Evolutionary conservation across 306 rosid genomes (phyloP).

Genomic region (Quercus suber): DNA sequence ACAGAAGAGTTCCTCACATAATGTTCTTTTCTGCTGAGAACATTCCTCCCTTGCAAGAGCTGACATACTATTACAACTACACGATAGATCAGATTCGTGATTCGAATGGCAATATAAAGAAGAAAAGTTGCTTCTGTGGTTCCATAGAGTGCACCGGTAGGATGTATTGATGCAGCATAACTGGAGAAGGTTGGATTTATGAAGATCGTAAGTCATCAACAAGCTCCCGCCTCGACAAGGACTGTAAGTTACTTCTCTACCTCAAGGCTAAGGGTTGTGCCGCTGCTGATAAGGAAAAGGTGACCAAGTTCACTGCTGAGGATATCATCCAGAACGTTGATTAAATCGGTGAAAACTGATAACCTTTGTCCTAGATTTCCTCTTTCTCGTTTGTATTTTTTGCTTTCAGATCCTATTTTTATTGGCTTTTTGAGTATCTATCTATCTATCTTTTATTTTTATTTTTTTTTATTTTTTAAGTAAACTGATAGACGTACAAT

Average conservation of each 20-base stretch:
- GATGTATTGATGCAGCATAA: slow-evolving; percentile 59
- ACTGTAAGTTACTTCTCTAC: slow-evolving; percentile 74
- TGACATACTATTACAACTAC: slow-evolving; percentile 79
- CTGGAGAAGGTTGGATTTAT: neutral
- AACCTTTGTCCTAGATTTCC: too few relatives aligned
- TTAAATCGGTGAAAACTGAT: slow-evolving; percentile 17
- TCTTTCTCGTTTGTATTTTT: too few relatives aligned
- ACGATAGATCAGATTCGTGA: slow-evolving; percentile 66
- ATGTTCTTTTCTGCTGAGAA: slow-evolving; percentile 91
- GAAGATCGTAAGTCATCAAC: slow-evolving; percentile 36
- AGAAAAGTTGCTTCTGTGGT: slow-evolving; percentile 80
- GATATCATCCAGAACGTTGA: slow-evolving; percentile 88
- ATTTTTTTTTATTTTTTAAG: too few relatives aligned
- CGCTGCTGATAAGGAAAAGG: slow-evolving; percentile 96
- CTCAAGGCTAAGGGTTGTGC: slow-evolving; percentile 97
- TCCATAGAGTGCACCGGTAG: slow-evolving; percentile 72
- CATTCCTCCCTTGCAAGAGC: slow-evolving; percentile 89
- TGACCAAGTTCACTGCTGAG: slow-evolving; percentile 87
- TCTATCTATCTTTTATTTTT: too few relatives aligned
- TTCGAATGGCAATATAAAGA: slow-evolving; percentile 69
- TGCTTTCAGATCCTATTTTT: too few relatives aligned
- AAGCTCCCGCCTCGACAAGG: slow-evolving; percentile 84
- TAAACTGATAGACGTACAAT: too few relatives aligned
- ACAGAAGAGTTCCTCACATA: slow-evolving; percentile 83
- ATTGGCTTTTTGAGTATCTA: too few relatives aligned